Percentiles rank a stretch among this genome's conserved stretches.
phyloP scores from a whole-genome alignment of 495 filamentous ascomycete genomes.

The Aspergillus indologenus region DNA sequence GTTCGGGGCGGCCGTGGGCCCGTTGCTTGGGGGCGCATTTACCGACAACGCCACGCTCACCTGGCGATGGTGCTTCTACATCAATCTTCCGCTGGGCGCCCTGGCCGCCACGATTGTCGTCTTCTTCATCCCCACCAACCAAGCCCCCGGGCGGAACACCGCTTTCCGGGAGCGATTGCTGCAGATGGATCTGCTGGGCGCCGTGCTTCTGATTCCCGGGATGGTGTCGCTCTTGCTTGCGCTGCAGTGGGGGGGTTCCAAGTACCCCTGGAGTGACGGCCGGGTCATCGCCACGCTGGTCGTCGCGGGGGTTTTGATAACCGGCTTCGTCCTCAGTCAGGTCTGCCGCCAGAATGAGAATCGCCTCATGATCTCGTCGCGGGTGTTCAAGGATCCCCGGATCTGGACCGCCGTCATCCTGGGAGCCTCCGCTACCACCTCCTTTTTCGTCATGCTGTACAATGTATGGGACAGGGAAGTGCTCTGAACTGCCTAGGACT shows the following conservation, averaged over 20 bases:
- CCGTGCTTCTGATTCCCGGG: slow-evolving; percentile 43
- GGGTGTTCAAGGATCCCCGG: slow-evolving; percentile 54
- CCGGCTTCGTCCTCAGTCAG: slow-evolving; percentile 44
- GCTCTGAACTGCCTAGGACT: no score
- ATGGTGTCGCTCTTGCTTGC: slow-evolving; percentile 59
- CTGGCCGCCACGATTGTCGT: not conserved
- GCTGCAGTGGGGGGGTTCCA: slow-evolving; percentile 60
- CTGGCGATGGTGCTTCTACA: not conserved
- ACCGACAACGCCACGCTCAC: no score
- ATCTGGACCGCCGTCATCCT: slow-evolving; percentile 67
- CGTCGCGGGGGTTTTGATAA: slow-evolving; percentile 48
- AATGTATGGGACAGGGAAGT: no score
- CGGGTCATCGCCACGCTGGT: slow-evolving; percentile 47
- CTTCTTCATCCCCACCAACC: not conserved
- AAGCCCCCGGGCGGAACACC: not conserved
- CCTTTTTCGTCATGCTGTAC: not conserved
- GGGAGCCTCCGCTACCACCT: no score
- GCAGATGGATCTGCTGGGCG: no score
- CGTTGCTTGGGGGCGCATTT: no score
- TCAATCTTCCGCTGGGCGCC: not conserved
- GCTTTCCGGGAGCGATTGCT: no score
- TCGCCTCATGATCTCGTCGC: slow-evolving; percentile 56
- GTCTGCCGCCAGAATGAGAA: slow-evolving; percentile 57
- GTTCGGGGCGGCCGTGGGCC: no score
- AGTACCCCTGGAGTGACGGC: slow-evolving; percentile 49